Evolutionary conservation across 176 grass and related monocot species (phyloP).

Genomic region (Lolium perenne): DNA sequence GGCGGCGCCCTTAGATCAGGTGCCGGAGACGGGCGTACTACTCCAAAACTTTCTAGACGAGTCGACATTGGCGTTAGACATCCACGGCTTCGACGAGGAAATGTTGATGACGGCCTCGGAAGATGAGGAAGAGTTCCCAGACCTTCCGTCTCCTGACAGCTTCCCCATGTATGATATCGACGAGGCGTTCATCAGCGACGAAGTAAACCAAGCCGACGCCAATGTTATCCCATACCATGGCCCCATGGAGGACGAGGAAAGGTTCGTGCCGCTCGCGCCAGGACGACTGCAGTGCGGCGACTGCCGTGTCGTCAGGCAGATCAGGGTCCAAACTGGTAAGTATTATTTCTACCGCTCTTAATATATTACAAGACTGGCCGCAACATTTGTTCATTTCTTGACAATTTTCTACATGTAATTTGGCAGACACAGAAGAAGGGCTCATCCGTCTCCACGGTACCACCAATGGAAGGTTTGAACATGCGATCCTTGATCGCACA

Average conservation of each 20-base stretch:
- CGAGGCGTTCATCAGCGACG: neutral
- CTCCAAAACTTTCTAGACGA: neutral
- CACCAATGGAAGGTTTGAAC: neutral
- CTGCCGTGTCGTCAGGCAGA: conserved; percentile 14
- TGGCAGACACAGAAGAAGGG: neutral
- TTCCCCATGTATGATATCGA: neutral
- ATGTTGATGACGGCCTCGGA: neutral
- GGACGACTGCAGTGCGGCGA: neutral
- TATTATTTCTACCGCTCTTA: neutral
- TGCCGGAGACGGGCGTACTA: neutral
- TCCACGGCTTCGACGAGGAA: neutral
- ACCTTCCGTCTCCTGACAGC: too few species aligned
- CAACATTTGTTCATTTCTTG: neutral
- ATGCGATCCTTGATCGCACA: conserved; percentile 16
- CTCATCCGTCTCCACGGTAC: neutral
- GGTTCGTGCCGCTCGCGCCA: neutral
- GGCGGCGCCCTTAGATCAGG: neutral
- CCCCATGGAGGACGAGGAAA: neutral
- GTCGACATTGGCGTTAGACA: too few species aligned
- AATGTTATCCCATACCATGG: neutral
- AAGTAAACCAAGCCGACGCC: neutral
- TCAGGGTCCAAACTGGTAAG: conserved; percentile 5
- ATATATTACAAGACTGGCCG: neutral
- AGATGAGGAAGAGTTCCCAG: neutral
- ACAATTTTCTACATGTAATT: neutral